Base-by-base conservation (phyloP, 108 stramenopile genomes). In the Nitzschia sp. region DNA sequence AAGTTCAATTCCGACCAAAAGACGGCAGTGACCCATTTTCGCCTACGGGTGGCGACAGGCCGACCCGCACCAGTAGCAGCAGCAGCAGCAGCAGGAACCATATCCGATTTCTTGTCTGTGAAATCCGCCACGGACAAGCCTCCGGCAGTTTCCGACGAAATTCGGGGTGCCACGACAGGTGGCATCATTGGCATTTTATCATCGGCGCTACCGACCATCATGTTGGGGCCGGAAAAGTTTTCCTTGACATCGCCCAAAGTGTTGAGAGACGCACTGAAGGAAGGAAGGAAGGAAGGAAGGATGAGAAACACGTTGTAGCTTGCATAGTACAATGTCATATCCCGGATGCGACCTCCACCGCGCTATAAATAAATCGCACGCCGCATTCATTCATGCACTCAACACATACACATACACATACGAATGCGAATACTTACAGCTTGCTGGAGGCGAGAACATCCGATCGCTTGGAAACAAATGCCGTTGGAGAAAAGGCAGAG, bases 171-270 rank as follows among this genome's bases (percentile, higher is more conserved):
- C 13, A 41, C 38, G 6, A 6, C 9, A 13, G 38, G 9, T n/a
- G 48, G 48, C 4, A 5, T n/a, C 48, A 50, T 50, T 8, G 48
- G 8, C 8, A n/a, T 8, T n/a, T 22, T 50, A 21, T 50, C 48
- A 21, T 50, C 48, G 4, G 48, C 16, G 21, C 21, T 16, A n/a
- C 48, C 48, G 4, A 50, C 48, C 8, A 50, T 19, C 48, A 50
- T 50, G 21, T 50, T 50, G 48, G 48, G 48, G 13, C 48, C 48
- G 16, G 48, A 50, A 50, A 50, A 50, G 48, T 50, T n/a, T 11
- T 16, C 48, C 48, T 50, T 50, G 13, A 50, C 48, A 5, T 50
- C 48, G 19, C 21, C 19, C 48, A 50, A n/a, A 11, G 19, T 5
- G 19, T 50, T 50, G 48, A 50, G 48, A 6, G 38, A 41, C 11